Evolutionary conservation across 495 filamentous ascomycete species (phyloP), one percentile per base, ranked within the genome.

Genomic region (Lindgomyces ingoldianus): DNA sequence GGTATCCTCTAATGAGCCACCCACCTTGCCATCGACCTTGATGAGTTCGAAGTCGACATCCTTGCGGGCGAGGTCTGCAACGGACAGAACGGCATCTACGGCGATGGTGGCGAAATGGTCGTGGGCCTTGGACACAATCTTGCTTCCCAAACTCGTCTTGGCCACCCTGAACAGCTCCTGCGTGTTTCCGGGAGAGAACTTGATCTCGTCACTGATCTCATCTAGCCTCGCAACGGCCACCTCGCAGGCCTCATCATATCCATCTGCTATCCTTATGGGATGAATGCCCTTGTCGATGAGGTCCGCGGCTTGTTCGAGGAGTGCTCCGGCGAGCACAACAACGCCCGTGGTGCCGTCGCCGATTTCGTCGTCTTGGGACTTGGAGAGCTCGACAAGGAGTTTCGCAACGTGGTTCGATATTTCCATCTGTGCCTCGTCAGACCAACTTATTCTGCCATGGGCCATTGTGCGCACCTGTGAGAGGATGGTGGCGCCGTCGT

Each of bases 241-340:
- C 75, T 99, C 95, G 73, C 95, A 99, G 41, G 94, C 94, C 64
- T 93, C 84, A 73, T 99, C 94, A 74, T 95, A 99, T 44, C 94
- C 94, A 75, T 99, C 95, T 62, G 94, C 94, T 81, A 99, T 96
- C 67, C 94, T 82, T 70, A 99, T 98, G 63, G 94, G 94, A 75
- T 99, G 94, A 70, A 99, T 98, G 65, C 94, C 94, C 81, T 99
- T 99, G 82, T 99, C 94, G 74, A 99, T 98, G 64, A 99, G 83
- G 70, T 97, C 94, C 53, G 93, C 91, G n/a, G 94, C 94, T 77
- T 96, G 93, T 76, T 99, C 94, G 57, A 99, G 79, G 69, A 99
- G 85, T 60, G 94, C 92, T 62, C 94, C 93, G 21, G 94, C 94
- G 62, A 99, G 80, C 54, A 99, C 95, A 57, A 99, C 94, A 16